phyloP scores from a whole-genome alignment of 2,329 filamentous ascomycete species.

The Plectosphaerella cucumerina region DNA sequence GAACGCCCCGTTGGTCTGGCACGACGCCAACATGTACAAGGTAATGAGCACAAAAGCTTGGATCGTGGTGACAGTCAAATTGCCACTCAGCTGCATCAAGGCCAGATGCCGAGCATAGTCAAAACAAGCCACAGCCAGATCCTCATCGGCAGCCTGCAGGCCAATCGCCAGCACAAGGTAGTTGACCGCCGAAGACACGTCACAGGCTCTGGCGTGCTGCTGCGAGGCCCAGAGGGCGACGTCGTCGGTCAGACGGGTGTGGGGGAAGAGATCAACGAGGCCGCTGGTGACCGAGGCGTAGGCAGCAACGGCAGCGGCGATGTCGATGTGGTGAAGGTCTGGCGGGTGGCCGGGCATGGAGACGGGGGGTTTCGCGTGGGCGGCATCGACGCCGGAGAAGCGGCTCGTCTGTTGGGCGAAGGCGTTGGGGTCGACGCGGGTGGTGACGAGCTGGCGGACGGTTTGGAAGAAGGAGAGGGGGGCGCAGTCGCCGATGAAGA shows the following conservation, averaged over 20 bases:
- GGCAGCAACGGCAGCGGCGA: constrained; percentile 14
- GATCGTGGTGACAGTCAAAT: constrained; percentile 43
- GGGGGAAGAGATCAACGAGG: constrained; percentile 45
- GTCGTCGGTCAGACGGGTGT: constrained; percentile 30
- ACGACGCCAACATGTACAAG: constrained; percentile 50
- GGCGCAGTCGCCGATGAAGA: constrained; percentile 54
- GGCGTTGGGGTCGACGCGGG: constrained; percentile 41
- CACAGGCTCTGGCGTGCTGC: constrained; percentile 25
- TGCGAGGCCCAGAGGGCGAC: constrained; percentile 35
- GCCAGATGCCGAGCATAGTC: constrained; percentile 44
- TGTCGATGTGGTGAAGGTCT: constrained; percentile 10
- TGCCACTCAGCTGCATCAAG: constrained; percentile 37
- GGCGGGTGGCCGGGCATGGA: constrained; percentile 12
- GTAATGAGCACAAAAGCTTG: constrained; percentile 47
- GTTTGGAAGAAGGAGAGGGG: constrained; percentile 53
- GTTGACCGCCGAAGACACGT: constrained; percentile 37
- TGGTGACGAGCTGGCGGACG: constrained; percentile 46
- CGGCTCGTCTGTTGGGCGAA: constrained; percentile 48
- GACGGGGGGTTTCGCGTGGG: neutral
- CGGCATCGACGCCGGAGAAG: constrained; percentile 28
- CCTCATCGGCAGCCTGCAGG: constrained; percentile 35
- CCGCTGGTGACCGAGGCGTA: constrained; percentile 33
- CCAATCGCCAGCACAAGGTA: constrained; percentile 50
- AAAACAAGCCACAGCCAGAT: constrained; percentile 39
- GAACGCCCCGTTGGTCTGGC: constrained; percentile 51